phyloP scores from a whole-genome alignment of 164 flowering plant genomes.

The Berberis vulgaris region DNA sequence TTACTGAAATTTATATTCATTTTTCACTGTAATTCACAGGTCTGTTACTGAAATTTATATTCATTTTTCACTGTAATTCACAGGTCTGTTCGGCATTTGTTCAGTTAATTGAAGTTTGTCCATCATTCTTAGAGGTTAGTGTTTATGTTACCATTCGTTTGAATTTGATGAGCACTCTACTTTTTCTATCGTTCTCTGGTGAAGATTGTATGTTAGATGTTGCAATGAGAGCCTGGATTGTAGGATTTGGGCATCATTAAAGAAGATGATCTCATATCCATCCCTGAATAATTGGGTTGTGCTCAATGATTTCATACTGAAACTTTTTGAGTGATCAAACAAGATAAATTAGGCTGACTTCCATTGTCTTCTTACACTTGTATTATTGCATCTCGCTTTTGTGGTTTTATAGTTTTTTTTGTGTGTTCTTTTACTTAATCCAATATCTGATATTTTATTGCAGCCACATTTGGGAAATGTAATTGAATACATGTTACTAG shows the following conservation, averaged over 20 bases:
- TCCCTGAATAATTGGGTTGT: too few species aligned
- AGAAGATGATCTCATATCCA: too few species aligned
- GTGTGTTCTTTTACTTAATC: not conserved
- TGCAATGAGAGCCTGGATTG: too few species aligned
- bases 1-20: too few species aligned
- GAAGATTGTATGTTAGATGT: too few species aligned
- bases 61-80: slow-evolving; percentile 5
- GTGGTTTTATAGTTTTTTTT: not conserved
- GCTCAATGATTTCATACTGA: too few species aligned
- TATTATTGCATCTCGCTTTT: too few species aligned
- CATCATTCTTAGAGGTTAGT: slow-evolving; percentile 77
- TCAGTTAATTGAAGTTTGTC: slow-evolving; percentile 83
- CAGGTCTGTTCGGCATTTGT: slow-evolving; percentile 98
- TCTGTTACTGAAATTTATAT: slow-evolving; percentile 6
- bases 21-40: slow-evolving; percentile 35
- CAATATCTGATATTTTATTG: slow-evolving; percentile 3
- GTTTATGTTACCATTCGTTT: not conserved
- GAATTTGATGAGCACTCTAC: not conserved
- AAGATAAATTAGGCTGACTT: too few species aligned
- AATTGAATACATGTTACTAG: slow-evolving; percentile 90
- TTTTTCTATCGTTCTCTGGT: not conserved
- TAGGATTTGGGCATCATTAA: too few species aligned
- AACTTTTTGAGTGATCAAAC: too few species aligned
- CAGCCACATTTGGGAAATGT: slow-evolving; percentile 92
- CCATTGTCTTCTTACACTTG: too few species aligned